Conservation (phyloP, 202 grass and related monocot species). For the Elaeis oleifera region DNA sequence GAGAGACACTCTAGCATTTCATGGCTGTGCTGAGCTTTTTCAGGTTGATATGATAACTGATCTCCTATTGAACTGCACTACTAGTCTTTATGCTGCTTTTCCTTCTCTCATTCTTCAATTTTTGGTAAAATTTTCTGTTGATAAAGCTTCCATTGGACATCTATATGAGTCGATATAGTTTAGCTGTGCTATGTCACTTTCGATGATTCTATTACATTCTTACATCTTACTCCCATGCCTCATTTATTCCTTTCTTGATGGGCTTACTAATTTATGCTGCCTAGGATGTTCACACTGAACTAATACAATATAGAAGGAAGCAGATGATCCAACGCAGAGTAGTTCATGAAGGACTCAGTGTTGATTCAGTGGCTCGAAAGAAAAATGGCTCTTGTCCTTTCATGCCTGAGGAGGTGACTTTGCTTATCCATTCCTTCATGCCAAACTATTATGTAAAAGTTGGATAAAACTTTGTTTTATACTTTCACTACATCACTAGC, state of each 20-base stretch:
- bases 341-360: slow-evolving; percentile 55
- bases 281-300: slow-evolving; percentile 94
- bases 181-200: no score
- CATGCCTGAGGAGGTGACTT: slow-evolving; percentile 89
- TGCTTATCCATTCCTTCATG: slow-evolving; percentile 19
- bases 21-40: slow-evolving; percentile 97
- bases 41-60: slow-evolving; percentile 50
- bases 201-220: no score
- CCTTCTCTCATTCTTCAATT: no score
- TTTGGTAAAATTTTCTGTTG: no score
- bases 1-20: slow-evolving; percentile 94
- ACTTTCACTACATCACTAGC: no score
- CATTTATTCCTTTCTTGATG: no score
- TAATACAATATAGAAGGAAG: slow-evolving; percentile 91
- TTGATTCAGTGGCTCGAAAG: slow-evolving; percentile 87
- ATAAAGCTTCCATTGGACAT: no score
- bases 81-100: no score
- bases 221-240: no score
- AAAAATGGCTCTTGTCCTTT: slow-evolving; percentile 82
- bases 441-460: neutral
- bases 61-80: no score
- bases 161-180: no score
- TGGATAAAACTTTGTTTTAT: no score
- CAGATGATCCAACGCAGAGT: slow-evolving; percentile 77
- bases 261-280: slow-evolving; percentile 19